Conservation (phyloP, 73 alveolate genomes). For the Tetrahymena borealis region DNA sequence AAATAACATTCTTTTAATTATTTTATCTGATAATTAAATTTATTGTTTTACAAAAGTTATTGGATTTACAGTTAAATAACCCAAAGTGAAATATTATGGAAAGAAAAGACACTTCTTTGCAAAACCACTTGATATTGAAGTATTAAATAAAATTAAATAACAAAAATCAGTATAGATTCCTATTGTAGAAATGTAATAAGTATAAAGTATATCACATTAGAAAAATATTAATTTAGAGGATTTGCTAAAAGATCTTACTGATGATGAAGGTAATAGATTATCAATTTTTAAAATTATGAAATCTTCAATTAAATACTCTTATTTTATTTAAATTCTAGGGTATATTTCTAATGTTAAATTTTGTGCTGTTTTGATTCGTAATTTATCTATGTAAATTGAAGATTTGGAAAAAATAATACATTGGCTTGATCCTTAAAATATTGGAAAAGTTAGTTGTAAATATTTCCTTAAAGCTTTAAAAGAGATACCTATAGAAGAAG, state of each 20-base stretch:
- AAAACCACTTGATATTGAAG: slow-evolving; percentile 6
- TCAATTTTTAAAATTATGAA: not conserved
- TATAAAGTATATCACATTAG: not conserved
- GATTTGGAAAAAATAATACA: not conserved
- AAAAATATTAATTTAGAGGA: not conserved
- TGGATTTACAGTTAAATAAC: slow-evolving; percentile 19
- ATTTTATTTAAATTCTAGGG: not conserved
- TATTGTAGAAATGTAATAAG: not conserved
- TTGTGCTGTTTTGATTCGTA: not conserved
- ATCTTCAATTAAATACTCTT: not conserved
- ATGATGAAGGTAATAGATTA: not conserved
- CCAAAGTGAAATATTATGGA: slow-evolving; percentile 19
- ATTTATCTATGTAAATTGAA: not conserved
- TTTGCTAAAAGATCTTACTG: not conserved
- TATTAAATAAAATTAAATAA: not conserved
- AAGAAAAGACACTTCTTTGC: slow-evolving; percentile 31
- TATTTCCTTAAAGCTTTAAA: not conserved
- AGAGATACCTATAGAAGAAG: not conserved
- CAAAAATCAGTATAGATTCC: not conserved
- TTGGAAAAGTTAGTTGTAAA: not conserved
- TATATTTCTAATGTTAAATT: not conserved
- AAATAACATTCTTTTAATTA: not conserved
- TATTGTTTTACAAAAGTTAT: not conserved
- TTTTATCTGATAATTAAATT: not conserved
- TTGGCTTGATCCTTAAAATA: not conserved